phyloP scores from a whole-genome alignment of 1,284 basidiomycete species.

The Tausonia pullulans region DNA sequence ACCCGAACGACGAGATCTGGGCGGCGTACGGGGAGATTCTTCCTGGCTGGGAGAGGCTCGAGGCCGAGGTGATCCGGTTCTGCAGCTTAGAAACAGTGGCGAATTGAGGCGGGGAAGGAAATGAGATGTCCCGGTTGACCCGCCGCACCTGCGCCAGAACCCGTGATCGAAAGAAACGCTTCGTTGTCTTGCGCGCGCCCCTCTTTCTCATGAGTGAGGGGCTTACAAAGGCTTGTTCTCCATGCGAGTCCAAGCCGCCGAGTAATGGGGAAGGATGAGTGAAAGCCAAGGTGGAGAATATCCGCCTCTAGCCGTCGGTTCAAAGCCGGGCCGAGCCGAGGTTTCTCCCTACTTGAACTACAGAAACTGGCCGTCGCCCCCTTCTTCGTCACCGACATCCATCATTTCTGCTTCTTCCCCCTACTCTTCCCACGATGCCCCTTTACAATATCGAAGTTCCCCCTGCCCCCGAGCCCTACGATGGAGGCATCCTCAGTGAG shows the following conservation, averaged over 20 bases:
- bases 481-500: constrained; percentile 9
- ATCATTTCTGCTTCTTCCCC: not conserved
- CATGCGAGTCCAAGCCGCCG: no score
- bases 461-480: constrained; percentile 2
- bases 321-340: no score
- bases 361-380: no score
- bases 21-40: constrained; percentile 3
- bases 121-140: not conserved
- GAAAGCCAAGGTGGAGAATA: no score
- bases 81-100: not conserved
- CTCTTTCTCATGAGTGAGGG: no score
- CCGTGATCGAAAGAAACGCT: no score
- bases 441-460: constrained; percentile 4
- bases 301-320: no score
- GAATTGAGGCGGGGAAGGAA: not conserved
- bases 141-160: no score
- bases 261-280: no score
- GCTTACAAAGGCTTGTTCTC: no score
- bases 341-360: no score
- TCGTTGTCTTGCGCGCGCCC: no score
- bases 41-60: constrained; percentile 3
- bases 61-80: not conserved
- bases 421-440: not conserved
- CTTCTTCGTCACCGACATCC: not conserved
- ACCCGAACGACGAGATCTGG: not conserved